phyloP scores from a whole-genome alignment of 805 yeast species.

The Candida multigemmis region DNA sequence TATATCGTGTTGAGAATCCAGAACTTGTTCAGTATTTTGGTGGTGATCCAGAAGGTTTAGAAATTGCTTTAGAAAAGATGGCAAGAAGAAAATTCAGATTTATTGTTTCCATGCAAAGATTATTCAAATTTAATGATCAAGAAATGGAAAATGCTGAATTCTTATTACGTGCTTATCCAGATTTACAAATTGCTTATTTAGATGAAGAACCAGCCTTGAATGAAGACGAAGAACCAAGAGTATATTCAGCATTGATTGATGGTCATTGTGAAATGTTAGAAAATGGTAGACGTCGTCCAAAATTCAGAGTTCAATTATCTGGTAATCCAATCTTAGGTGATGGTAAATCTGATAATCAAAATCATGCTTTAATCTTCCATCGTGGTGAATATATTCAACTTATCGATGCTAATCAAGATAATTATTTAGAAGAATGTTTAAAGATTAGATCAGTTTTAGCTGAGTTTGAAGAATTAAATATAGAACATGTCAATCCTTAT shows the following conservation, averaged over 20 bases:
- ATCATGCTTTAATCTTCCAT: constrained; percentile 63
- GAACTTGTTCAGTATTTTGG: constrained; percentile 82
- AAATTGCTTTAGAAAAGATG: constrained; percentile 82
- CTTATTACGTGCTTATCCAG: constrained; percentile 57
- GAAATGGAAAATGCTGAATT: constrained; percentile 53
- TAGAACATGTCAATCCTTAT: constrained; percentile 72
- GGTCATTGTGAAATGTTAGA: constrained; percentile 55
- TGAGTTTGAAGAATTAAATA: constrained; percentile 58
- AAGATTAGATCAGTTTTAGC: constrained; percentile 67
- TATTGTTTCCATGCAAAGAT: constrained; percentile 58
- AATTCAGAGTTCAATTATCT: constrained; percentile 55
- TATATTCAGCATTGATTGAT: constrained; percentile 62
- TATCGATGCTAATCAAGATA: constrained; percentile 79
- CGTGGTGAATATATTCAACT: constrained; percentile 78
- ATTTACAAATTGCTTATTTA: constrained; percentile 53
- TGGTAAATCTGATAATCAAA: constrained; percentile 80
- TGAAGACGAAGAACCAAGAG: constrained; percentile 35
- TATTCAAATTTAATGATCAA: constrained; percentile 43
- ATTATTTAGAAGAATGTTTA: constrained; percentile 73
- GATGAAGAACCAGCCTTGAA: constrained; percentile 40
- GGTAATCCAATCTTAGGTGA: constrained; percentile 82
- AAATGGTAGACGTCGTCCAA: constrained; percentile 51
- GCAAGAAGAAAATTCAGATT: constrained; percentile 57
- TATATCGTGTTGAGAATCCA: constrained; percentile 37
- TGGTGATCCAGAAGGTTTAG: constrained; percentile 94